Evolutionary conservation across 768 basidiomycete species (phyloP), one percentile per base, ranked within the genome.

Genomic region (Lentinula detonsa): DNA sequence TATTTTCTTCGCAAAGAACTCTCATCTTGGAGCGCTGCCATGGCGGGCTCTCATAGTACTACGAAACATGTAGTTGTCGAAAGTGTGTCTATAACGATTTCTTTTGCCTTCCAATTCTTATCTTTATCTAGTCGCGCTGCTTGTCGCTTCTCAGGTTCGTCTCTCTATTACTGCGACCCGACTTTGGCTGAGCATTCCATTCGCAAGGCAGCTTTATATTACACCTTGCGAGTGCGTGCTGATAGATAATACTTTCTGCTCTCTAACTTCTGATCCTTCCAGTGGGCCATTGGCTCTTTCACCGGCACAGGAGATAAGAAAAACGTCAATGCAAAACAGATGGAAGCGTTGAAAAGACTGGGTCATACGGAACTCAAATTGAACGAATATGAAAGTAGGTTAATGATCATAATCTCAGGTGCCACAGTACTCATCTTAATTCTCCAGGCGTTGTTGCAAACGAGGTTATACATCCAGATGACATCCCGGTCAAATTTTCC

Each of bases 381-480:
- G 58, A 86, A 91, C 67, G 95, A 98, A 73, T 92, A 98, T 69
- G 96, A 99, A 77, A 76, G 92, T 93, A 71, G 64, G 88, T 72
- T 33, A 0, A 10, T 39, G 60, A 15, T 34, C 48, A 33, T 3
- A 3, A 28, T n/a, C 39, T n/a, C 16, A 54, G 31, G 50, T 39
- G 31, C 56, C 34, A 56, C 33, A 23, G 64, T n/a, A 64, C 18
- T 42, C n/a, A 40, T 31, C 53, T 1, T 13, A n/a, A 42, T 15
- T 7, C 23, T 61, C 2, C 63, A 91, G 91, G 85, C 61, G 87
- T 86, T 45, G 93, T 98, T 60, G 93, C 96, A 4, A 90, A 88
- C 42, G 95, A 98, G 68, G 85, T 98, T 21, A 92, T 98, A 63
- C 90, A 92, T 66, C 92, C 93, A 2, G 92, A 95, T 70, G 91